Evolutionary conservation across 768 basidiomycete genomes (phyloP), one percentile per base, ranked within the genome.

Genomic region (Filobasidium floriforme): DNA sequence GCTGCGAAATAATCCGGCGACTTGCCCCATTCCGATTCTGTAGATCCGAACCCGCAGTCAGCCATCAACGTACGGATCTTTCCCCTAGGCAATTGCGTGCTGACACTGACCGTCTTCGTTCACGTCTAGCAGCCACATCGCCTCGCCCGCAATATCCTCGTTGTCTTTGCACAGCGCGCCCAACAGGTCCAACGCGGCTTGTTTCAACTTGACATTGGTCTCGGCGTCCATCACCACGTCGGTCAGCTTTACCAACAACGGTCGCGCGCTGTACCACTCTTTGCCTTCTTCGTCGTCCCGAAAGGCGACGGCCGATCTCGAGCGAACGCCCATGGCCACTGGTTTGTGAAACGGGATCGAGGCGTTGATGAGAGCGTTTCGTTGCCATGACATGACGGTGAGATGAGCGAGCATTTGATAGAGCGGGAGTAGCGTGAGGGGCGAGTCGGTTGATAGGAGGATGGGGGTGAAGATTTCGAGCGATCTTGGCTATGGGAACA

Each of bases 401-500:
- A 76, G 70, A 12, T 76, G 72, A 10, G 77, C 68, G 29, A 75
- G 61, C 37, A 76, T 66, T 63, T 78, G 77, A 46, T 72, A 76
- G 1, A 78, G 65, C 0, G 77, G 77, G 32, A 78, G 67, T 14
- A 73, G 55, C 22, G 68, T 72, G 46, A 75, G 72, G 0, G 73
- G 54, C 3, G 29, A 57, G 12, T 15, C 15, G 29, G 19, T 15
- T 6, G 22, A 24, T 6, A 57, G n/a, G 12, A 57, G 29, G 14
- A 57, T 28, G 5, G 54, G 54, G 7, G 54, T 19, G 26, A 26
- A 57, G 29, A 57, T 57, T 57, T 57, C 24, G 26, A 57, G 54
- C 14, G 54, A 57, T 26, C 54, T 15, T 24, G 54, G 29, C 54
- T 57, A 26, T 51, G 24, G 46, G 4, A 51, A 51, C 46, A 12